Conservation (phyloP, 2,329 filamentous ascomycete genomes). For the Westerdykella aurantiaca region DNA sequence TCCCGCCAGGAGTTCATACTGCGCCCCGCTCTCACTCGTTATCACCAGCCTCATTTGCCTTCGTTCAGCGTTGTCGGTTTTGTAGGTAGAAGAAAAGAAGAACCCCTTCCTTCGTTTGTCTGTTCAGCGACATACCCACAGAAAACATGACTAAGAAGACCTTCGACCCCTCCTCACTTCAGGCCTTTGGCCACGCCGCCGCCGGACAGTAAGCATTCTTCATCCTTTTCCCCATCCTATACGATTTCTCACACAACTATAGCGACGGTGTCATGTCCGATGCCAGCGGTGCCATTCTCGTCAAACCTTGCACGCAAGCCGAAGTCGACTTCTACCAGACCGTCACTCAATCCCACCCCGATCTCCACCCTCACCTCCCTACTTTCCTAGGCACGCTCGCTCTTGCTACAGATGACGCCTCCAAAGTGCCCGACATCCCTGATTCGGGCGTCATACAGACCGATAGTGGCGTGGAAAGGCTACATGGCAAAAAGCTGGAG, state of each 20-base stretch:
- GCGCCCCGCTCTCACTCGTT: no score
- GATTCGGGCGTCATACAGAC: constrained; percentile 28
- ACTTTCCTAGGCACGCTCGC: constrained; percentile 73
- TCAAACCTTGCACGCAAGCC: constrained; percentile 83
- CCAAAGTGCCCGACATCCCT: constrained; percentile 6
- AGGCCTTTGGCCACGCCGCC: constrained; percentile 68
- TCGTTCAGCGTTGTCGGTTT: no score
- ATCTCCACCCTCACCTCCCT: constrained; percentile 77
- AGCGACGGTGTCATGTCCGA: constrained; percentile 91
- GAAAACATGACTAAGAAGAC: constrained; percentile 40
- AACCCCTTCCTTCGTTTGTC: no score
- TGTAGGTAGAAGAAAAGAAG: no score
- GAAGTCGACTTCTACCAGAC: constrained; percentile 90
- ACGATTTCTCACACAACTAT: constrained; percentile 7
- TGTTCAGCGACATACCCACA: no score
- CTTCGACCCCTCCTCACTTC: constrained; percentile 56
- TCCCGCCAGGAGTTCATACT: background rate
- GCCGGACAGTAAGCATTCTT: constrained; percentile 67
- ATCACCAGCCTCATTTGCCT: no score
- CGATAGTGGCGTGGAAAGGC: constrained; percentile 27
- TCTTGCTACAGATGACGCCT: constrained; percentile 40
- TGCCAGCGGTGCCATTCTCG: constrained; percentile 74
- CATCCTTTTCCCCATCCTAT: constrained; percentile 3
- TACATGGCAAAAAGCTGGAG: constrained; percentile 59
- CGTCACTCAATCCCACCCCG: constrained; percentile 58